Conservation (phyloP, 148 eudicot species). For the Amaranthus hypochondriacus region DNA sequence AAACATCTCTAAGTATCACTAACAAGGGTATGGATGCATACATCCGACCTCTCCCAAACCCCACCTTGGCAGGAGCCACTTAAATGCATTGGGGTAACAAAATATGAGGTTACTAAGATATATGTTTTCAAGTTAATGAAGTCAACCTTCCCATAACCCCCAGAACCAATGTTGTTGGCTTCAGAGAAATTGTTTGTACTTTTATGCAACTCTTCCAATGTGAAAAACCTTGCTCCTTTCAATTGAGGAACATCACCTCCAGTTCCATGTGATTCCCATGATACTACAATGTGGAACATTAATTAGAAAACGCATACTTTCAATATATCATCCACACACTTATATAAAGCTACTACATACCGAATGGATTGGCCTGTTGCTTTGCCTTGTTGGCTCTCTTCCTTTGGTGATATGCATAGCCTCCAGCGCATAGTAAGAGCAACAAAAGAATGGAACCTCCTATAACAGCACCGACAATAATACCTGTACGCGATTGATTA, state of each 20-base stretch:
- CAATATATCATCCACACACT: not conserved
- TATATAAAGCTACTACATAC: conserved; percentile 28
- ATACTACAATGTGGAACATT: conserved; percentile 39
- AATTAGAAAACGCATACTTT: not conserved
- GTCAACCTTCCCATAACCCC: conserved; percentile 84
- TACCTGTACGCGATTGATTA: conserved; percentile 33
- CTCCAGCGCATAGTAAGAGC: conserved; percentile 40
- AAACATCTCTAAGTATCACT: no score
- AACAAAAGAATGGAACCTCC: conserved; percentile 42
- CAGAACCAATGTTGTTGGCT: conserved; percentile 56
- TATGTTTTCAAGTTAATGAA: not conserved
- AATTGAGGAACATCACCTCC: conserved; percentile 66
- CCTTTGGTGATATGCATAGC: conserved; percentile 54
- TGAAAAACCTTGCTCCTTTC: conserved; percentile 66
- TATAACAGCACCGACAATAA: conserved; percentile 43
- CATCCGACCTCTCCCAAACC: no score
- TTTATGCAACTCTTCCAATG: conserved; percentile 68
- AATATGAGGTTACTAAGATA: not conserved
- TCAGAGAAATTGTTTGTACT: conserved; percentile 62
- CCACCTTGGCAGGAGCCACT: no score
- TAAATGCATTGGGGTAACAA: not conserved
- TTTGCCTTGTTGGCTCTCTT: conserved; percentile 49
- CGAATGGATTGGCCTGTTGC: conserved; percentile 46
- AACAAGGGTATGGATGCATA: no score
- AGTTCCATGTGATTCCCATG: conserved; percentile 52